A percentile compares a stretch with the other conserved stretches of the same genome.
These are phyloP conservation scores for Blastobotrys terrestris DNA, from an alignment of 805 yeast species.

Conservation along the genomic window DNA sequence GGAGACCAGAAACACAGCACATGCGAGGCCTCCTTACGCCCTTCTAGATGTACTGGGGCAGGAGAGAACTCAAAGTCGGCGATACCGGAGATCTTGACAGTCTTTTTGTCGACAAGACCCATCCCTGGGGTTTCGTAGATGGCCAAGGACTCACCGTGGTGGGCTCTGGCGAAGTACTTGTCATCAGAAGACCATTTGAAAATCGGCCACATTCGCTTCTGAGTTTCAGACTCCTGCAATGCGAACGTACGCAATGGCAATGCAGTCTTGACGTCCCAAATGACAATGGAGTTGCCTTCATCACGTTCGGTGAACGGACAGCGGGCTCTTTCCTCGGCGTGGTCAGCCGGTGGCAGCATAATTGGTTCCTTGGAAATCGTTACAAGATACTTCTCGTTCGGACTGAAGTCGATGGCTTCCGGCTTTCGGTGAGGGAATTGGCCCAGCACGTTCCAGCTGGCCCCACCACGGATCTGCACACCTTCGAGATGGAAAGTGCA, in stretches of 20 bases:
- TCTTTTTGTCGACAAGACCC: constrained; percentile 78
- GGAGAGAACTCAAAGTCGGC: constrained; percentile 96
- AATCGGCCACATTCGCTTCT: constrained; percentile 81
- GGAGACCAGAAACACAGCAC: constrained; percentile 96
- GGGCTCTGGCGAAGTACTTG: constrained; percentile 84
- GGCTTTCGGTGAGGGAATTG: constrained; percentile 87
- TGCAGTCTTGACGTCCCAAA: constrained; percentile 87
- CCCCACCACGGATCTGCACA: constrained; percentile 94
- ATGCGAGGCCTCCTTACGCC: constrained; percentile 44
- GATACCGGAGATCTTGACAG: constrained; percentile 75
- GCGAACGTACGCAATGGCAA: constrained; percentile 87
- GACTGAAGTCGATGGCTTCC: constrained; percentile 84
- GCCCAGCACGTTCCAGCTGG: constrained; percentile 60
- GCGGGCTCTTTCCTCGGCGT: constrained; percentile 50
- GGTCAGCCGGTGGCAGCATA: constrained; percentile 56
- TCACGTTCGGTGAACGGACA: constrained; percentile 83
- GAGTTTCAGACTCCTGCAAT: constrained; percentile 44
- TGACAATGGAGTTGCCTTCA: constrained; percentile 87
- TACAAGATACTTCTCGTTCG: constrained; percentile 82
- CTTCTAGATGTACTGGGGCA: constrained; percentile 63
- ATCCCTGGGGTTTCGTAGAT: constrained; percentile 78
- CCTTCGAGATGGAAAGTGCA: constrained; percentile 91
- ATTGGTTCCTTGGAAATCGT: constrained; percentile 87
- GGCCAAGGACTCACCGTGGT: constrained; percentile 64
- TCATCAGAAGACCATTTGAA: constrained; percentile 94